Evolutionary conservation across 2,329 filamentous ascomycete genomes (phyloP).

Genomic region (Cladosporium sp.): DNA sequence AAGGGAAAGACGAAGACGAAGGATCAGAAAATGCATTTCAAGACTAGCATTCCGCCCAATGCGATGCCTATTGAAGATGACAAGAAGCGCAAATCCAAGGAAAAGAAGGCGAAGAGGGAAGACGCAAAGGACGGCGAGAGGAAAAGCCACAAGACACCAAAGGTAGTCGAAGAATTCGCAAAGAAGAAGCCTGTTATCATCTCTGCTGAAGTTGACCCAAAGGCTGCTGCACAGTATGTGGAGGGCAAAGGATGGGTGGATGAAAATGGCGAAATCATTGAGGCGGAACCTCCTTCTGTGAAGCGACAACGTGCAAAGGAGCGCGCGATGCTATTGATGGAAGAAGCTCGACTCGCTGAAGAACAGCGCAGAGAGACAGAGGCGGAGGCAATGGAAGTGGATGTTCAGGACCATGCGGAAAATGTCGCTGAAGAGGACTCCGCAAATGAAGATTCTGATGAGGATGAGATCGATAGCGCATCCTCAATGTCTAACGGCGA

Average conservation of each 20-base stretch:
- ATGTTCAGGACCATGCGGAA: slow-evolving; percentile 5
- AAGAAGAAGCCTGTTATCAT: slow-evolving; percentile 54
- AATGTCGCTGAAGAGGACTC: slow-evolving; percentile 14
- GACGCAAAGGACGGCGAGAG: slow-evolving; percentile 56
- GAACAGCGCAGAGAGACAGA: not conserved
- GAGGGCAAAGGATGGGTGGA: slow-evolving; percentile 89
- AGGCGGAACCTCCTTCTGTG: slow-evolving; percentile 41
- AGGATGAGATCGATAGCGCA: not conserved
- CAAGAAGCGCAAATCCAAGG: slow-evolving; percentile 30
- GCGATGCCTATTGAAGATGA: slow-evolving; percentile 54
- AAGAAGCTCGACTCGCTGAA: slow-evolving; percentile 2
- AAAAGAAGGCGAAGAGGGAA: slow-evolving; percentile 51
- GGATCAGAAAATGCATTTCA: slow-evolving; percentile 60
- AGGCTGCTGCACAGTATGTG: slow-evolving; percentile 59
- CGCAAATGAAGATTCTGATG: slow-evolving; percentile 11
- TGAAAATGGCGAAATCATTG: slow-evolving; percentile 69
- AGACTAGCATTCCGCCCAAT: slow-evolving; percentile 64
- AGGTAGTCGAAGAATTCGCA: slow-evolving; percentile 82
- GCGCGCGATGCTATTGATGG: not conserved
- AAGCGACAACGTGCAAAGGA: slow-evolving; percentile 30
- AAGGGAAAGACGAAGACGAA: slow-evolving; percentile 19
- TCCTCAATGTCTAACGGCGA: slow-evolving; percentile 7
- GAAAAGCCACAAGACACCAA: slow-evolving; percentile 48
- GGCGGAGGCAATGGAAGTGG: not conserved
- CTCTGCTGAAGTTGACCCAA: not conserved